phyloP scores from a whole-genome alignment of 345 rosid genomes.

The Syzygium aromaticum region DNA sequence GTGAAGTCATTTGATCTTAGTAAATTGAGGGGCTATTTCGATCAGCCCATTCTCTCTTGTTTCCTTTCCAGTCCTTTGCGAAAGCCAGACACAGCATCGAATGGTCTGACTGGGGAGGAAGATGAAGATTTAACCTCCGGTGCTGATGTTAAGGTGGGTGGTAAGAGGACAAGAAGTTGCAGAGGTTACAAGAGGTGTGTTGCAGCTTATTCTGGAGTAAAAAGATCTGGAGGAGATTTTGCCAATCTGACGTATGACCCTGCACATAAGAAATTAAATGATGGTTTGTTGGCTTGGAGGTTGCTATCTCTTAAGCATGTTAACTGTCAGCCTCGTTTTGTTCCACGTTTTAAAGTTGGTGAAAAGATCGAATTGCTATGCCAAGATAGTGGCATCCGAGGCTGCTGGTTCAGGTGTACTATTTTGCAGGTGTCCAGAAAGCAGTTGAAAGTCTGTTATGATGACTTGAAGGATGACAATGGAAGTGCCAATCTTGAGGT shows the following conservation, averaged over 20 bases:
- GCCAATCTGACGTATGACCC: constrained; percentile 24
- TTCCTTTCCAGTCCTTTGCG: constrained; percentile 38
- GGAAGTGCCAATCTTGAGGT: constrained; percentile 88
- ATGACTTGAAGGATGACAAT: constrained; percentile 82
- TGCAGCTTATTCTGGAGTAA: constrained; percentile 22
- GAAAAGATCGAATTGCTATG: constrained; percentile 74
- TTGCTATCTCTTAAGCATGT: constrained; percentile 47
- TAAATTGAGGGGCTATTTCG: constrained; percentile 74
- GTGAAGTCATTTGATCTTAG: constrained; percentile 75
- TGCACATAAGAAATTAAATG: constrained; percentile 35
- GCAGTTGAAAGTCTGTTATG: constrained; percentile 73
- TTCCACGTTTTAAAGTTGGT: constrained; percentile 34
- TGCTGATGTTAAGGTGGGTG: constrained; percentile 45
- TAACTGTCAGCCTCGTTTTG: constrained; percentile 27
- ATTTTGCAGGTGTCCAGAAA: constrained; percentile 55
- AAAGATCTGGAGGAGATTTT: constrained; percentile 7
- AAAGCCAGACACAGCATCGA: constrained; percentile 28
- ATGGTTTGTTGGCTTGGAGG: constrained; percentile 34
- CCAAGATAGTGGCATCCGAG: constrained; percentile 97
- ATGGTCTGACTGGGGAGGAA: constrained; percentile 41
- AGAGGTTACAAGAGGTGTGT: constrained; percentile 26
- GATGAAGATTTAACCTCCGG: constrained; percentile 44
- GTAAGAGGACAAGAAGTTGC: constrained; percentile 53
- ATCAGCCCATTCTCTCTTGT: constrained; percentile 71
- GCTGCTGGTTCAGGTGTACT: constrained; percentile 96